Conservation (phyloP, 2,329 filamentous ascomycete species). For the Diaporthe vaccinii region DNA sequence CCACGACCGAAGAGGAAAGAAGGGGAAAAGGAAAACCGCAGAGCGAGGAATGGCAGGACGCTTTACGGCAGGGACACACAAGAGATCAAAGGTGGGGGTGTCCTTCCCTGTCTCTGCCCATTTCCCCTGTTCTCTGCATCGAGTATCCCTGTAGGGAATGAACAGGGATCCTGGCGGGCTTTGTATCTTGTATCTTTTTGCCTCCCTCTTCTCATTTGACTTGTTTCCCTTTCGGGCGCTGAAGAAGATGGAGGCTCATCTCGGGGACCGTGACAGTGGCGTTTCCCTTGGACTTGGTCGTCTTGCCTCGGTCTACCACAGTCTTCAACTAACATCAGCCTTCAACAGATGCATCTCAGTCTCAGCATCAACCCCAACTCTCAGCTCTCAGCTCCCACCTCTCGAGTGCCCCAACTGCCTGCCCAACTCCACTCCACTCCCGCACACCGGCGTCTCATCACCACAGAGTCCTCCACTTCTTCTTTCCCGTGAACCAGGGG, state of each 20-base stretch:
- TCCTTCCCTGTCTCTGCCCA: background rate
- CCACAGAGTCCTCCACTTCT: background rate
- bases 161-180: background rate
- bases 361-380: background rate
- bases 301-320: background rate
- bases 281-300: background rate
- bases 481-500: background rate
- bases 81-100: conserved; percentile 1
- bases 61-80: background rate
- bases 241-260: background rate
- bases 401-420: background rate
- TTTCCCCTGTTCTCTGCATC: conserved; percentile 19
- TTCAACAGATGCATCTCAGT: background rate
- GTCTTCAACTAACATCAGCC: background rate
- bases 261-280: background rate
- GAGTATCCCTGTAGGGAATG: background rate
- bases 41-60: background rate
- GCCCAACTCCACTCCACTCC: background rate
- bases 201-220: background rate
- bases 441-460: background rate
- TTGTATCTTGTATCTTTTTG: background rate
- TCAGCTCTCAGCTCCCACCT: background rate
- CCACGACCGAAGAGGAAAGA: conserved; percentile 3
- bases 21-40: background rate
- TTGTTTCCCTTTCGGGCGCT: background rate